phyloP scores from a whole-genome alignment of 139 green algal species.

The Chlorella vulgaris region DNA sequence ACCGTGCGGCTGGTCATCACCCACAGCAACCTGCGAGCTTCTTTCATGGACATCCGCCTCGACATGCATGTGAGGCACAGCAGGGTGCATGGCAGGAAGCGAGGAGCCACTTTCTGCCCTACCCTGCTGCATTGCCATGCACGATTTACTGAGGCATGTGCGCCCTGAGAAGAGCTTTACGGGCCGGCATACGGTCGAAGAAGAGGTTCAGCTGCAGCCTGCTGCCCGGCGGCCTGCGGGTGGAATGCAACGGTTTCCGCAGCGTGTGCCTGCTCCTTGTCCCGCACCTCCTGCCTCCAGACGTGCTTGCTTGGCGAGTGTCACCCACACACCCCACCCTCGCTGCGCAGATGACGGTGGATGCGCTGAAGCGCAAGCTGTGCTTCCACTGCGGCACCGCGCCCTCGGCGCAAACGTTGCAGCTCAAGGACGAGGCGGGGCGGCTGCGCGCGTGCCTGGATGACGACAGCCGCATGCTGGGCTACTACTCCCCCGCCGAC shows the following conservation, averaged over 20 bases:
- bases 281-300: not conserved
- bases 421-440: slow-evolving; percentile 81
- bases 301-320: too few species aligned
- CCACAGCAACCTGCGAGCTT: slow-evolving; percentile 91
- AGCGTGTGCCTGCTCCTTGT: not conserved
- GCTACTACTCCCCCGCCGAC: slow-evolving; percentile 93
- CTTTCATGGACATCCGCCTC: slow-evolving; percentile 94
- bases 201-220: too few species aligned
- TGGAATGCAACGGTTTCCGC: too few species aligned
- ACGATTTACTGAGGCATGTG: too few species aligned
- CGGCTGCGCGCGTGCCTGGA: slow-evolving; percentile 54
- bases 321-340: too few species aligned
- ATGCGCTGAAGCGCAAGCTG: slow-evolving; percentile 89
- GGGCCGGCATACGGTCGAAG: too few species aligned
- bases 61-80: slow-evolving; percentile 86
- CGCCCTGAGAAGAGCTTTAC: too few species aligned
- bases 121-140: too few species aligned
- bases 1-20: slow-evolving; percentile 90
- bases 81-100: too few species aligned
- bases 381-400: slow-evolving; percentile 87
- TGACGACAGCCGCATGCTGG: slow-evolving; percentile 82
- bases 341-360: slow-evolving; percentile 76
- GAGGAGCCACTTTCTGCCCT: too few species aligned
- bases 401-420: slow-evolving; percentile 77
- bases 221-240: too few species aligned